A percentile compares a stretch with the other conserved stretches of the same genome.
These are phyloP conservation scores for Pleomassaria siparia DNA, from an alignment of 2,329 filamentous ascomycete genomes.

Conservation along the genomic window DNA sequence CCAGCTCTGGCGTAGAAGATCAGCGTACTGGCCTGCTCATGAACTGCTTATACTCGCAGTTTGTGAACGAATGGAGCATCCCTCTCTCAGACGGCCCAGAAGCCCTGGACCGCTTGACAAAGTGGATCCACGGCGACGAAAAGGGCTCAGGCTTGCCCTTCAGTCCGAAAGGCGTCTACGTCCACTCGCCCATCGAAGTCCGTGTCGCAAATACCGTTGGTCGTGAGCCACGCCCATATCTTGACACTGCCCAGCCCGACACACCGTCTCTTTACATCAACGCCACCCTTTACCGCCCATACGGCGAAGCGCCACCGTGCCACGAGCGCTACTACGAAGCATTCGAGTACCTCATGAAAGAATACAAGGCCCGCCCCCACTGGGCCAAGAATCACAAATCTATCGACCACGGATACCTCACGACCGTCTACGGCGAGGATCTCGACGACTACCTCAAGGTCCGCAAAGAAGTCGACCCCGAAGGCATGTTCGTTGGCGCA, in stretches of 20 bases:
- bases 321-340: slow-evolving; percentile 78
- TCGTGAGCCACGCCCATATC: slow-evolving; percentile 58
- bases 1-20: slow-evolving; percentile 75
- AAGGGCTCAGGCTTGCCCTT: slow-evolving; percentile 73
- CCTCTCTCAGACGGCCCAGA: slow-evolving; percentile 85
- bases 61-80: slow-evolving; percentile 97
- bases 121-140: slow-evolving; percentile 82
- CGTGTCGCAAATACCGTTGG: slow-evolving; percentile 72
- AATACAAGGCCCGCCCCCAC: slow-evolving; percentile 78
- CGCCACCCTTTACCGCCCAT: slow-evolving; percentile 84
- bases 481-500: slow-evolving; percentile 85
- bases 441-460: slow-evolving; percentile 68
- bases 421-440: slow-evolving; percentile 67
- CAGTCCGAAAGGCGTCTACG: slow-evolving; percentile 74
- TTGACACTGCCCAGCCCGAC: slow-evolving; percentile 70
- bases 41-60: slow-evolving; percentile 98
- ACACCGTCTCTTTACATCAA: slow-evolving; percentile 85
- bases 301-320: slow-evolving; percentile 75
- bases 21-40: slow-evolving; percentile 81
- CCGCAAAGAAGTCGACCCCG: slow-evolving; percentile 70
- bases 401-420: slow-evolving; percentile 61
- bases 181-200: slow-evolving; percentile 92
- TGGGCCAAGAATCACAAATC: slow-evolving; percentile 89
- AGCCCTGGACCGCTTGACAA: slow-evolving; percentile 76
- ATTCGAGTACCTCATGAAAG: slow-evolving; percentile 88